These are phyloP conservation scores for Hyaloscypha bicolor DNA, from an alignment of 495 filamentous ascomycete genomes.

Conservation along the genomic window DNA sequence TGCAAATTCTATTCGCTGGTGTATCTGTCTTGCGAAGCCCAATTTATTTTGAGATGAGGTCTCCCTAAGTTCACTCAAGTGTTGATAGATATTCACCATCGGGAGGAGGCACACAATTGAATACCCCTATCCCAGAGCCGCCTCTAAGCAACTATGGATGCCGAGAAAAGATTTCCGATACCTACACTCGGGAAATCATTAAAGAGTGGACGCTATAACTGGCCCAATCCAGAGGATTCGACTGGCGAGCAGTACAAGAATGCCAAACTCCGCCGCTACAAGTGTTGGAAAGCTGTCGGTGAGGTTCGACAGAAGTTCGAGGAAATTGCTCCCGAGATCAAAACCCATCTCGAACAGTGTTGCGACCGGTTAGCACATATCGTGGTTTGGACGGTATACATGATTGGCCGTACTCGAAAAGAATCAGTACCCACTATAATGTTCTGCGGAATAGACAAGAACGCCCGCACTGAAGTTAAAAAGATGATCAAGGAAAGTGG, in stretches of 20 bases:
- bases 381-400: slow-evolving; percentile 14
- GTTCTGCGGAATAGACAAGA: slow-evolving; percentile 12
- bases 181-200: background rate
- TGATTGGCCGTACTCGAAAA: slow-evolving; percentile 7
- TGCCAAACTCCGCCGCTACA: background rate
- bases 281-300: slow-evolving; percentile 18
- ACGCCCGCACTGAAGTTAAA: background rate
- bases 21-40: background rate
- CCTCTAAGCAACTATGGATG: background rate
- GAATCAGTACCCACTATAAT: slow-evolving; percentile 9
- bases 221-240: slow-evolving; percentile 9
- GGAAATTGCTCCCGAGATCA: slow-evolving; percentile 11
- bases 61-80: background rate
- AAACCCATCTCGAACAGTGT: slow-evolving; percentile 16
- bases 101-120: background rate
- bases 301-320: slow-evolving; percentile 8
- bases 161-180: background rate
- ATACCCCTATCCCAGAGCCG: background rate
- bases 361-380: slow-evolving; percentile 5
- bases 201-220: background rate
- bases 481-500: slow-evolving; percentile 12
- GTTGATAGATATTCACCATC: background rate
- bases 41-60: background rate
- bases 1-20: background rate
- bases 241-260: background rate